Percentiles rank a stretch among this genome's conserved stretches.
phyloP scores from a whole-genome alignment of 2,329 filamentous ascomycete genomes.

The Pestalotiopsis sp. region DNA sequence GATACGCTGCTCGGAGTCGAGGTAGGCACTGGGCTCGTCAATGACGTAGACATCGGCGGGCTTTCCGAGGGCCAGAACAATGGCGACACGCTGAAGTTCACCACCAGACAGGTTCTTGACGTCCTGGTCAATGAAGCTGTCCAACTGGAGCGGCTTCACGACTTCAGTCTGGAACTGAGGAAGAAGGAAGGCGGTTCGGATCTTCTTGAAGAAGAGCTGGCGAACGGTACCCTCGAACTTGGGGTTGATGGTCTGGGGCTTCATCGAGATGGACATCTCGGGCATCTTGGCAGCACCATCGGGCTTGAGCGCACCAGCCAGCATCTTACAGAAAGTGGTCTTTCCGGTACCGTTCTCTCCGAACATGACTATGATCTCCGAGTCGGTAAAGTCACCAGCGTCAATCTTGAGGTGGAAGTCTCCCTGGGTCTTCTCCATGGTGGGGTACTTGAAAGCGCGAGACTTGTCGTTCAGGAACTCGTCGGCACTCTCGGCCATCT shows the following conservation, averaged over 20 bases:
- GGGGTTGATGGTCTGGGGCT: slow-evolving; percentile 98
- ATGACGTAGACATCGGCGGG: slow-evolving; percentile 98
- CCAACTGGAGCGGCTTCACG: slow-evolving; percentile 98
- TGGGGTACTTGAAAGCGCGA: slow-evolving; percentile 84
- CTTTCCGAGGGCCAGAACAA: slow-evolving; percentile 92
- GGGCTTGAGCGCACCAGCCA: slow-evolving; percentile 91
- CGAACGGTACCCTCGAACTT: slow-evolving; percentile 97
- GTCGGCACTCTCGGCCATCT: slow-evolving; percentile 85
- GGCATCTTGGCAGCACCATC: slow-evolving; percentile 80
- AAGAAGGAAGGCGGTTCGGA: slow-evolving; percentile 93
- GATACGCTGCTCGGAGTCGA: slow-evolving; percentile 99
- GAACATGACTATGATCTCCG: slow-evolving; percentile 88
- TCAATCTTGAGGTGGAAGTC: slow-evolving; percentile 85
- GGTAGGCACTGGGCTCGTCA: slow-evolving; percentile 86
- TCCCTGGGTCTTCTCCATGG: slow-evolving; percentile 91
- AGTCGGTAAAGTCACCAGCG: slow-evolving; percentile 88
- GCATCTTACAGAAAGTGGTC: slow-evolving; percentile 96
- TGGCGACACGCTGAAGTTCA: slow-evolving; percentile 98
- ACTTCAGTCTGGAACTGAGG: slow-evolving; percentile 99
- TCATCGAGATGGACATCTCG: slow-evolving; percentile 91
- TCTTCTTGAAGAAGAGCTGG: slow-evolving; percentile 99
- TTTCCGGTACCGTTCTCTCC: slow-evolving; percentile 99
- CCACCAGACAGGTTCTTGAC: slow-evolving; percentile 98
- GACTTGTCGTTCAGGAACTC: slow-evolving; percentile 85
- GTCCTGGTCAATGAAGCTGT: slow-evolving; percentile 99